Conservation (phyloP, 305 asterid genomes). For the Fraxinus dipetala region DNA sequence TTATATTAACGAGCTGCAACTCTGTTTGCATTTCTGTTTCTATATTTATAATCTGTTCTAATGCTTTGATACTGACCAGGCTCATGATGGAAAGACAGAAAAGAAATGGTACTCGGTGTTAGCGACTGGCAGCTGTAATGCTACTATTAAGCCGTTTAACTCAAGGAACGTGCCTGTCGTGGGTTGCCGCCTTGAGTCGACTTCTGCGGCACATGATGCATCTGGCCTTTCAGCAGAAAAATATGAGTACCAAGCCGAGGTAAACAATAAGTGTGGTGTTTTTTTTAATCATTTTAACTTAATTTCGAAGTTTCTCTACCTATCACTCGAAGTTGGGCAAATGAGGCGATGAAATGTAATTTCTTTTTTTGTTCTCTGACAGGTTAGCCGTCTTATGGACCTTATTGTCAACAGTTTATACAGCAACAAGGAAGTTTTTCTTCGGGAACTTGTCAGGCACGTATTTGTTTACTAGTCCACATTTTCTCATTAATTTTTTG, state of each 20-base stretch:
- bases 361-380: constrained; percentile 20
- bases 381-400: constrained; percentile 99
- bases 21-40: not conserved
- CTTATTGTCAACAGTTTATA: constrained; percentile 91
- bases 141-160: constrained; percentile 26
- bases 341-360: not conserved
- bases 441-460: constrained; percentile 92
- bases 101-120: constrained; percentile 56
- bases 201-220: constrained; percentile 66
- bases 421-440: constrained; percentile 96
- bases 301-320: not conserved
- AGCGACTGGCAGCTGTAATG: constrained; percentile 29
- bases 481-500: not conserved
- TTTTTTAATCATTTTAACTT: not conserved
- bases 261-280: constrained; percentile 11
- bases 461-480: constrained; percentile 11
- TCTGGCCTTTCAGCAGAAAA: constrained; percentile 62
- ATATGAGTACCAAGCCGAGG: constrained; percentile 97
- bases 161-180: constrained; percentile 24
- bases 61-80: constrained; percentile 35
- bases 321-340: not conserved
- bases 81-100: constrained; percentile 36
- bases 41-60: constrained; percentile 7
- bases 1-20: not conserved
- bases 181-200: constrained; percentile 60